Percentiles rank a stretch among this genome's conserved stretches.
Conservation (phyloP, 2,329 filamentous ascomycete genomes). For the Scleromitrula shiraiana region DNA sequence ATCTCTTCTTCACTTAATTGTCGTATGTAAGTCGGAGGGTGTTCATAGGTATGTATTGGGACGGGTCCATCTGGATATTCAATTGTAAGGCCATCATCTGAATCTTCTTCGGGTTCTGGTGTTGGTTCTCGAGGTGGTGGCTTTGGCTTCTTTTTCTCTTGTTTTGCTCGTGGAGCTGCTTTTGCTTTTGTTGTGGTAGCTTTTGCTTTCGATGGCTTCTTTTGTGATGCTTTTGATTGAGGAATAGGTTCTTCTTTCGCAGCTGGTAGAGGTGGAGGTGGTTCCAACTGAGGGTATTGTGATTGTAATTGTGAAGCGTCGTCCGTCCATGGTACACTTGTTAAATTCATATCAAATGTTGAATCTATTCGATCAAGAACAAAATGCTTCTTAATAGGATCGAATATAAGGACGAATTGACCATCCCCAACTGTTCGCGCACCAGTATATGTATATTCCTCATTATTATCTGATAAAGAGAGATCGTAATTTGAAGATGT, state of each 20-base stretch:
- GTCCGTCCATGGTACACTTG: constrained; percentile 56
- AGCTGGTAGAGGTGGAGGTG: neutral
- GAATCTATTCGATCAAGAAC: constrained; percentile 74
- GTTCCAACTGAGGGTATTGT: constrained; percentile 56
- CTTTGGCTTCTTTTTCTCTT: constrained; percentile 30
- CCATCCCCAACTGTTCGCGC: constrained; percentile 46
- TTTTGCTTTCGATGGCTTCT: constrained; percentile 24
- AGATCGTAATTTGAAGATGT: constrained; percentile 38
- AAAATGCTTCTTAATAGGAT: constrained; percentile 65
- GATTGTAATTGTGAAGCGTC: constrained; percentile 56
- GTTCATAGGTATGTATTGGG: constrained; percentile 20
- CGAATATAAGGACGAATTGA: constrained; percentile 66
- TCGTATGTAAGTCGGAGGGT: constrained; percentile 22
- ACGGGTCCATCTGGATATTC: constrained; percentile 50
- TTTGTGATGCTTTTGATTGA: constrained; percentile 16
- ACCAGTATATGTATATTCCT: constrained; percentile 54
- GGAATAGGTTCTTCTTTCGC: constrained; percentile 1
- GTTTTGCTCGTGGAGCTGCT: constrained; percentile 25
- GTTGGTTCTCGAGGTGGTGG: constrained; percentile 24
- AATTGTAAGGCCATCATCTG: constrained; percentile 48
- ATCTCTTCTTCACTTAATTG: constrained; percentile 30
- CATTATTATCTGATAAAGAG: constrained; percentile 43
- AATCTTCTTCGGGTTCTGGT: constrained; percentile 35
- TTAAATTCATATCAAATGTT: constrained; percentile 83
- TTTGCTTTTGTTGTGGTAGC: constrained; percentile 24